phyloP scores from a whole-genome alignment of 192 early-diverging fungal species.

The Phlyctochytrium planicorne region DNA sequence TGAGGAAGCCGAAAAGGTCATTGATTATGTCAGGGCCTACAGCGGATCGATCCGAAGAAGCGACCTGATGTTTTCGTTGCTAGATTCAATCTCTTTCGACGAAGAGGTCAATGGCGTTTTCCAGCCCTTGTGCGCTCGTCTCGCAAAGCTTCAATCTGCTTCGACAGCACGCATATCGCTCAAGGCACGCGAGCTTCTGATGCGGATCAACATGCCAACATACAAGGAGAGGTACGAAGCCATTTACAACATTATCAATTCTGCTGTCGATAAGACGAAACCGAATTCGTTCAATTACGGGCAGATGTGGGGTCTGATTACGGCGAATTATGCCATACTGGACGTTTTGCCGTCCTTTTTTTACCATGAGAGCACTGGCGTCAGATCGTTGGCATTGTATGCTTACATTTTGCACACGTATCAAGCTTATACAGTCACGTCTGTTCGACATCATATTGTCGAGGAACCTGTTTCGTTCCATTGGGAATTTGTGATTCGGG shows the following conservation, averaged over 20 bases:
- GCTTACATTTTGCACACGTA: constrained; percentile 96
- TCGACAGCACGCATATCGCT: constrained; percentile 83
- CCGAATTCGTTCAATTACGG: constrained; percentile 45
- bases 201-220: constrained; percentile 88
- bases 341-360: constrained; percentile 94
- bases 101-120: constrained; percentile 53
- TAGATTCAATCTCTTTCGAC: constrained; percentile 77
- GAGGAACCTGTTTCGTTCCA: constrained; percentile 36
- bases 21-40: constrained; percentile 71
- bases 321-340: constrained; percentile 91
- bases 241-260: constrained; percentile 80
- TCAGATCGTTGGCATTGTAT: constrained; percentile 83
- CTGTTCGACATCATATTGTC: constrained; percentile 55
- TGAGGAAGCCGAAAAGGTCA: constrained; percentile 71
- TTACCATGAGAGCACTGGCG: constrained; percentile 75
- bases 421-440: constrained; percentile 92
- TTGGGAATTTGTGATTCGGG: constrained; percentile 54
- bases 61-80: constrained; percentile 67
- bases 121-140: constrained; percentile 71
- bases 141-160: constrained; percentile 75
- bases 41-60: constrained; percentile 71
- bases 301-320: constrained; percentile 61
- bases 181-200: constrained; percentile 90
- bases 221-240: constrained; percentile 81
- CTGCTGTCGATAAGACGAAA: constrained; percentile 27